phyloP scores from a whole-genome alignment of 148 eudicot species.

The Cornus kousa region DNA sequence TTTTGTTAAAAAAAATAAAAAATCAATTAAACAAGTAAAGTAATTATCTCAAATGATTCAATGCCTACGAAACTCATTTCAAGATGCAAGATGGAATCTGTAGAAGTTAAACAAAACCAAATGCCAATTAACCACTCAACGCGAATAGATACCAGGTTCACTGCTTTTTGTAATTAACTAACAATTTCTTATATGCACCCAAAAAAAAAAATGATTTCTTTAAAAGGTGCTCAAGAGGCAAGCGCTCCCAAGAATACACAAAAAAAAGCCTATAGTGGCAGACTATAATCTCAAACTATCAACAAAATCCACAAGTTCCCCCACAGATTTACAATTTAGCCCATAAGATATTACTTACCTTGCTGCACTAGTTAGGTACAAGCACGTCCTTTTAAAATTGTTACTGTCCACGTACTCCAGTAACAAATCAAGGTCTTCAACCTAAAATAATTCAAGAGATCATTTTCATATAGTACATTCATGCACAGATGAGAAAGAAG shows the following conservation, averaged over 20 bases:
- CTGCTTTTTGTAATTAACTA: neutral
- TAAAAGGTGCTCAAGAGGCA: no score
- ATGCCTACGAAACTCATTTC: neutral
- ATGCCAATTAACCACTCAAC: neutral
- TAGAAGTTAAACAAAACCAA: neutral
- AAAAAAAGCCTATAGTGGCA: no score
- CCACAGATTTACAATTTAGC: no score
- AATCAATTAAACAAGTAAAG: neutral
- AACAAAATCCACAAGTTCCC: no score
- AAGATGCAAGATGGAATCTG: neutral
- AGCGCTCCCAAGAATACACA: no score
- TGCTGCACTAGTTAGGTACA: constrained; percentile 75
- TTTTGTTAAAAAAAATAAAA: neutral
- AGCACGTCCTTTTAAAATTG: constrained; percentile 76
- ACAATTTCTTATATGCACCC: neutral
- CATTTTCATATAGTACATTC: neutral
- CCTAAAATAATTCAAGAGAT: constrained; percentile 35
- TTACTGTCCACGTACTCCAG: constrained; percentile 66
- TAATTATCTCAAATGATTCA: neutral
- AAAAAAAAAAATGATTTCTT: no score
- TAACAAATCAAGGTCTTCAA: constrained; percentile 79
- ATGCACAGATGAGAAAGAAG: neutral
- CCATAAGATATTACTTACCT: constrained; percentile 47
- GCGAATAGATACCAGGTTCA: neutral
- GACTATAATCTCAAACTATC: no score